Base-by-base conservation (phyloP, 2,329 filamentous ascomycete species). In the Chaetoscypha palmicola region DNA sequence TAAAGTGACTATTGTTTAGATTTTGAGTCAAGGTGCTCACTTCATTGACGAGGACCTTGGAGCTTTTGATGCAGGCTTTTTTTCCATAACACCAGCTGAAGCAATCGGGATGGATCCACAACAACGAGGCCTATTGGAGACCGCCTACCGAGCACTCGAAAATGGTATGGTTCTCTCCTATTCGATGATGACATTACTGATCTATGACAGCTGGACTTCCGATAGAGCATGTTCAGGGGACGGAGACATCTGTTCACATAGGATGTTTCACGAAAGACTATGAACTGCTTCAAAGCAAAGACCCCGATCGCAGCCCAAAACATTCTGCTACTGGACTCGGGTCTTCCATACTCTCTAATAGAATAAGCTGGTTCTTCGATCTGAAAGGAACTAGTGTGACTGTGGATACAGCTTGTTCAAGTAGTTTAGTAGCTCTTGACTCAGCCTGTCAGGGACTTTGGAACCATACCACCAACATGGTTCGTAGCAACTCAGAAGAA, bases 401-500 rank as follows among this genome's bases (percentile, higher is more conserved):
- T 0, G 57, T 79, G 10, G 72, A 78, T 40, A 77, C 75, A 1
- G 74, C 72, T 16, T 79, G 75, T 57, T 76, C 71, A 26, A 71
- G 69, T 4, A 73, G 71, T 38, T 62, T 79, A 16, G 68, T 76
- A 2, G 69, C 72, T 1, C 62, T 79, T 2, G 71, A 79, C 51
- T 59, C 73, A 23, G 75, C 71, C 2, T 69, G 68, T n/a, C 68
- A 73, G 41, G 70, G 66, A 21, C 59, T 79, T 1, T 61, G 66
- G 2, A 62, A 52, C 11, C 65, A 67, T 1, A 38, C 46, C 8
- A 7, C 42, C 5, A 38, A 26, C 2, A 52, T 70, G 39, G 71
- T 49, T 8, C 4, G 33, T 17, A 21, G 16, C 12, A 7, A 28
- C 24, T 7, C 24, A 28, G 24, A 28, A 45, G 47, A 36, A 62